Base-by-base conservation (phyloP, 352 stramenopile genomes). In the Phytopythium sindhum region DNA sequence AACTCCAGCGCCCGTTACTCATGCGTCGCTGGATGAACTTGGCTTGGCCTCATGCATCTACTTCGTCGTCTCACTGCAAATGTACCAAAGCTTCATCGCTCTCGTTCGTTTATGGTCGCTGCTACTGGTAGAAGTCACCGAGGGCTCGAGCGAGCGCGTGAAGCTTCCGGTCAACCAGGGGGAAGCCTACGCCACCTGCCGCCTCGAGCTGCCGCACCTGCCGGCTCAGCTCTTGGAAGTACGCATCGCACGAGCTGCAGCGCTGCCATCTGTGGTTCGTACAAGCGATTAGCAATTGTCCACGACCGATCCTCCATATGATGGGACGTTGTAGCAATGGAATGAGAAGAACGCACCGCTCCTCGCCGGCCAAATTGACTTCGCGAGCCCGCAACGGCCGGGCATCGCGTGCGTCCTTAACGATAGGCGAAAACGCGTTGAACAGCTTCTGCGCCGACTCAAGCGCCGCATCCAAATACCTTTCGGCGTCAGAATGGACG, bases 301-400 rank as follows among this genome's bases (percentile, higher is more conserved):
- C n/a, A 55, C 24, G 37, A 52, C 14, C 7, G 21, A 37, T 55
- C 28, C 28, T 42, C 26, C 42, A 28, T 21, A 24, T 48, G n/a
- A 64, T 45, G 61, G 60, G 33, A 33, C 35, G 41, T 19, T 33
- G 12, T 8, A 9, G 28, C 24, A 14, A 60, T 29, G 41, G 26
- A 28, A 37, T 24, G 23, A 24, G 19, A 23, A 26, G 17, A 19
- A 14, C 66, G 48, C 68, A 94, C 84, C 84, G 61, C 54, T 93
- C 81, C 74, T 95, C 84, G 7, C 75, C 81, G 7, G 86, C 86
- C 12, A 95, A 72, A 55, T 92, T 86, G 48, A 92, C 79, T 41
- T 83, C 77, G 3, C 81, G 73, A 21, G 70, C 81, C 23, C 74
- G 78, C 23, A 79, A 83, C 53, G 78, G 75, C 12, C 68, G 72